phyloP scores from a whole-genome alignment of 495 filamentous ascomycete species.

The Neurospora sp. region DNA sequence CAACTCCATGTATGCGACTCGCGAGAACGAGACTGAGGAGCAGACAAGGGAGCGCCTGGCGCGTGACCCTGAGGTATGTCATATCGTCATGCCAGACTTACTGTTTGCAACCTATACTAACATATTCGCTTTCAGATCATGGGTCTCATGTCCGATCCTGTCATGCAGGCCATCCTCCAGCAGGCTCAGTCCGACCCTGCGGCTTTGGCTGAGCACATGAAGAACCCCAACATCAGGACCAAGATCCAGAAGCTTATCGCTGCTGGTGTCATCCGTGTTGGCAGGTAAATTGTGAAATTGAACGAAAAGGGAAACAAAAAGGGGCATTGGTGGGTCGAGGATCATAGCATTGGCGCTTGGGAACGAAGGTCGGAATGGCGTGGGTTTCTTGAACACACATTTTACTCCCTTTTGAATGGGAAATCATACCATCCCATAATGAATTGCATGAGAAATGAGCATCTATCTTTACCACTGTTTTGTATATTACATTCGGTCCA shows the following conservation, averaged over 20 bases:
- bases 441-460: constrained; percentile 6
- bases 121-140: constrained; percentile 51
- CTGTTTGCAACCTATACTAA: constrained; percentile 21
- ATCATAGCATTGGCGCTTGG: not conserved
- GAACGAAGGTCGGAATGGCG: not conserved
- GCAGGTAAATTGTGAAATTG: constrained; percentile 29
- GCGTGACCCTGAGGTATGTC: constrained; percentile 81
- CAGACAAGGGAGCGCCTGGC: constrained; percentile 88
- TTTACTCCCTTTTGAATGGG: not conserved
- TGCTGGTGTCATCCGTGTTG: constrained; percentile 83
- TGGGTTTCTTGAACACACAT: not conserved
- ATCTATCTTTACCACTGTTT: not conserved
- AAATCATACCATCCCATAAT: not conserved
- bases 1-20: constrained; percentile 73
- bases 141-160: constrained; percentile 82
- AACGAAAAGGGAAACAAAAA: not conserved
- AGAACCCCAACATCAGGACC: constrained; percentile 68
- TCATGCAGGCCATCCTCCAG: constrained; percentile 96
- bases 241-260: constrained; percentile 91
- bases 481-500: not conserved
- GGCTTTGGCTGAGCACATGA: constrained; percentile 93
- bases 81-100: not conserved
- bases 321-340: not conserved
- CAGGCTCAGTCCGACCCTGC: constrained; percentile 90
- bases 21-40: constrained; percentile 92